phyloP scores from a whole-genome alignment of 2,329 filamentous ascomycete species.

The Colletotrichum destructivum region DNA sequence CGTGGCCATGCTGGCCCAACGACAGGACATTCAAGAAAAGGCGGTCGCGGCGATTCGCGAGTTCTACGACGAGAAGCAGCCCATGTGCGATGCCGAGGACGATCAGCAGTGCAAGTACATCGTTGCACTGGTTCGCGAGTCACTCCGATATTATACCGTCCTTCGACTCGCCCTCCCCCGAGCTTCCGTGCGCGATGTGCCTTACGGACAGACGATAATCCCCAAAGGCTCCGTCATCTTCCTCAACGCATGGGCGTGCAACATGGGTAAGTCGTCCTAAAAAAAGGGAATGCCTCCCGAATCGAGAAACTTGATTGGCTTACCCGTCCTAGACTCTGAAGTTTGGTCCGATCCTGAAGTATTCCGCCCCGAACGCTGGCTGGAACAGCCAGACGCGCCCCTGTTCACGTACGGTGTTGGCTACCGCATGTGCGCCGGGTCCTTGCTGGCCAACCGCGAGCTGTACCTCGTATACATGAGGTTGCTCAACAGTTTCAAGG shows the following conservation, averaged over 20 bases:
- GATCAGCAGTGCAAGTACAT: slow-evolving; percentile 77
- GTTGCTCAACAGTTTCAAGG: slow-evolving; percentile 73
- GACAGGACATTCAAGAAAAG: slow-evolving; percentile 74
- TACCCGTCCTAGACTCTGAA: slow-evolving; percentile 56
- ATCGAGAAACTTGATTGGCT: neutral
- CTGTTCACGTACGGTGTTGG: slow-evolving; percentile 77
- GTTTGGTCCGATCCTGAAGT: slow-evolving; percentile 72
- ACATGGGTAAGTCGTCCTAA: slow-evolving; percentile 67
- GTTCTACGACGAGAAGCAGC: slow-evolving; percentile 65
- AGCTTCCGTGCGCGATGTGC: slow-evolving; percentile 72
- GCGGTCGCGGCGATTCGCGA: slow-evolving; percentile 70
- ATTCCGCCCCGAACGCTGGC: slow-evolving; percentile 67
- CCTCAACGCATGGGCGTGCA: slow-evolving; percentile 78
- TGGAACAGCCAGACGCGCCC: slow-evolving; percentile 74
- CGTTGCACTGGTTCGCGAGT: slow-evolving; percentile 74
- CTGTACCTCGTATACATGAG: slow-evolving; percentile 76
- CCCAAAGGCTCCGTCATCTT: slow-evolving; percentile 76
- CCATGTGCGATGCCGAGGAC: slow-evolving; percentile 72
- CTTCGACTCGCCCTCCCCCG: slow-evolving; percentile 74
- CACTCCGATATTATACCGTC: slow-evolving; percentile 74
- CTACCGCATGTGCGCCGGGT: slow-evolving; percentile 78
- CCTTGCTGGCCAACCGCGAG: slow-evolving; percentile 74
- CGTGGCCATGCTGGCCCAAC: slow-evolving; percentile 71
- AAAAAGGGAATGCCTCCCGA: neutral
- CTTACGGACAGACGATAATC: slow-evolving; percentile 70